A percentile compares a stretch with the other conserved stretches of the same genome.
These are phyloP conservation scores for Mortierella sp. DNA, from an alignment of 371 early-diverging fungal species.

Conservation along the genomic window DNA sequence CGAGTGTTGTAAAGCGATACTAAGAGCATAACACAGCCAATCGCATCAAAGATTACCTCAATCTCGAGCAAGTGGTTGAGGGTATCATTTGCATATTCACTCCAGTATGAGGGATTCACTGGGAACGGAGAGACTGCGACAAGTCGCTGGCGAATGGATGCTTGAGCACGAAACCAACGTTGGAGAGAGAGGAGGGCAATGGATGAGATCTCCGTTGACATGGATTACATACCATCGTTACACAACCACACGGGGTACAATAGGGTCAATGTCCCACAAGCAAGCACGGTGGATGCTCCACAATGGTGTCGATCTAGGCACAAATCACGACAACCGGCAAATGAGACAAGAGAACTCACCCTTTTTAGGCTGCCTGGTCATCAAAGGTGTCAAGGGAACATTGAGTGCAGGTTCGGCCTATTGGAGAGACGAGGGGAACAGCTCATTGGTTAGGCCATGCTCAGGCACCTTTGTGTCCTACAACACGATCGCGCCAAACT, in stretches of 20 bases:
- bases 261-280: too few relatives aligned
- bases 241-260: too few relatives aligned
- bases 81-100: slow-evolving; percentile 40
- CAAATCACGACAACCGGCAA: too few relatives aligned
- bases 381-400: slow-evolving; percentile 21
- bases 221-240: too few relatives aligned
- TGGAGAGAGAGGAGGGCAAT: background rate
- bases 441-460: too few relatives aligned
- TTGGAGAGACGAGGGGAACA: background rate
- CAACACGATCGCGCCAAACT: too few relatives aligned
- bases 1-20: too few relatives aligned
- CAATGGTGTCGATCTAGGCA: too few relatives aligned
- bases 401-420: background rate
- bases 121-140: slow-evolving; percentile 23
- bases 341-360: slow-evolving; percentile 5
- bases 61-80: slow-evolving; percentile 36
- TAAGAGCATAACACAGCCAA: background rate
- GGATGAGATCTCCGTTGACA: too few relatives aligned
- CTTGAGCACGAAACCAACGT: slow-evolving; percentile 2
- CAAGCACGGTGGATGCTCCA: too few relatives aligned
- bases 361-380: slow-evolving; percentile 39
- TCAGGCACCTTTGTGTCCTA: too few relatives aligned
- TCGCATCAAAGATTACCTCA: slow-evolving; percentile 17
- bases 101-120: slow-evolving; percentile 29
- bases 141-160: slow-evolving; percentile 18